Base-by-base conservation (phyloP, 2,329 filamentous ascomycete genomes). In the Raffaelea albimanens region DNA sequence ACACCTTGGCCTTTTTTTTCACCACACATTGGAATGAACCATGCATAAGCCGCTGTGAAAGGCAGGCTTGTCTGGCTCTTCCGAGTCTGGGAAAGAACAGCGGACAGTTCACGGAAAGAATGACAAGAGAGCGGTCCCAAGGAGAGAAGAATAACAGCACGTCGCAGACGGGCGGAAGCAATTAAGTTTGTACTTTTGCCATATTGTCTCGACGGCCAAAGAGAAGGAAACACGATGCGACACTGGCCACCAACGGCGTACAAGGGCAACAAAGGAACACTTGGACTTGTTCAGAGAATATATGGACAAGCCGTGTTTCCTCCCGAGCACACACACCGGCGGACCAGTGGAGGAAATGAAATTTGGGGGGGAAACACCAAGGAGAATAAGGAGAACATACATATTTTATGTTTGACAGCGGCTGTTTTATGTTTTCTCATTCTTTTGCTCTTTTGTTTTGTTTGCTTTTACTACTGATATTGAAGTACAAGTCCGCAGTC, bases 381-480 rank as follows among this genome's bases (percentile, higher is more conserved):
- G n/a, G n/a, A n/a, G n/a, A n/a, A n/a, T n/a, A 42, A 44, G 43
- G 34, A 9, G 21, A 39, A 29, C n/a, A 42, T 23, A 42, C 18
- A 38, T 33, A 47, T 31, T 39, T n/a, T n/a, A n/a, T n/a, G n/a
- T n/a, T 20, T 42, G 43, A 38, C 23, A 49, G 46, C 44, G 46
- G 44, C 36, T 48, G 22, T 46, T 50, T 50, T n/a, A n/a, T n/a
- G n/a, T 42, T 8, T 31, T 47, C 38, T 31, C 18, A 34, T 41
- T 38, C 34, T 47, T 49, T 51, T 36, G 25, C 39, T 48, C 13
- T 45, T 42, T n/a, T 41, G 36, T 52, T 41, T 44, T 46, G 23
- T 49, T 47, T 47, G 29, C 61, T 61, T 60, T 60, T 61, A 43
- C 22, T 60, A 58, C 62, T 61, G 60, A 59, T 60, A 43, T 25